phyloP scores from a whole-genome alignment of 2,329 filamentous ascomycete genomes.

The Trichothecium roseum region DNA sequence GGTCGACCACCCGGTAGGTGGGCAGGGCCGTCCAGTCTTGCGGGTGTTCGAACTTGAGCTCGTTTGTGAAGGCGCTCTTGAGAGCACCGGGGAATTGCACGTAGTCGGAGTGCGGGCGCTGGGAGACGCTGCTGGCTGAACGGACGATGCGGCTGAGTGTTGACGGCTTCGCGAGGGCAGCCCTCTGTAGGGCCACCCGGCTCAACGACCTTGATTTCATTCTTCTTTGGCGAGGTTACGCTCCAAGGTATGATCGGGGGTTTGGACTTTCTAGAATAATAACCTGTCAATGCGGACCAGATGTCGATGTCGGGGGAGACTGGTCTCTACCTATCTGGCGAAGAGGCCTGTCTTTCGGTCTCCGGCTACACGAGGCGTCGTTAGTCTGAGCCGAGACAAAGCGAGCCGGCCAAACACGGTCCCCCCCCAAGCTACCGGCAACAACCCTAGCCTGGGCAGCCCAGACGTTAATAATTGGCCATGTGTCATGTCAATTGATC shows the following conservation, averaged over 20 bases:
- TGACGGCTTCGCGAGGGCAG: constrained; percentile 10
- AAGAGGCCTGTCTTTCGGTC: too few relatives aligned
- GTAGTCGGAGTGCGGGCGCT: constrained; percentile 42
- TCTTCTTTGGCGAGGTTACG: background rate
- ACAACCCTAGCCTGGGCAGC: too few relatives aligned
- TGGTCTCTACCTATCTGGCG: too few relatives aligned
- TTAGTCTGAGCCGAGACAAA: constrained; percentile 3
- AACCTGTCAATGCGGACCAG: too few relatives aligned
- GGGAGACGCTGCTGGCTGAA: constrained; percentile 38
- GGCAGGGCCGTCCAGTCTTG: constrained; percentile 65
- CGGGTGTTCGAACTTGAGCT: constrained; percentile 67
- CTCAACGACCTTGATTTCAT: constrained; percentile 24
- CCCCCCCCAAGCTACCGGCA: background rate
- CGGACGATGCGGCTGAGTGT: constrained; percentile 14
- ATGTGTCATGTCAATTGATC: too few relatives aligned
- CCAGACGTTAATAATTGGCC: too few relatives aligned
- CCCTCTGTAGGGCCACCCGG: constrained; percentile 16
- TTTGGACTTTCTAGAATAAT: too few relatives aligned
- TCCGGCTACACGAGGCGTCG: too few relatives aligned
- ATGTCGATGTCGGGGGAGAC: too few relatives aligned
- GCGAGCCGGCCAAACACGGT: constrained; percentile 2
- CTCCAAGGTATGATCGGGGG: too few relatives aligned
- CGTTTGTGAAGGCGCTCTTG: constrained; percentile 82
- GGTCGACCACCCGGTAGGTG: constrained; percentile 86
- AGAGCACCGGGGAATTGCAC: constrained; percentile 87